A percentile compares a stretch with the other conserved stretches of the same genome.
These are phyloP conservation scores for Zostera marina DNA, from an alignment of 116 monocot genomes.

Conservation along the genomic window DNA sequence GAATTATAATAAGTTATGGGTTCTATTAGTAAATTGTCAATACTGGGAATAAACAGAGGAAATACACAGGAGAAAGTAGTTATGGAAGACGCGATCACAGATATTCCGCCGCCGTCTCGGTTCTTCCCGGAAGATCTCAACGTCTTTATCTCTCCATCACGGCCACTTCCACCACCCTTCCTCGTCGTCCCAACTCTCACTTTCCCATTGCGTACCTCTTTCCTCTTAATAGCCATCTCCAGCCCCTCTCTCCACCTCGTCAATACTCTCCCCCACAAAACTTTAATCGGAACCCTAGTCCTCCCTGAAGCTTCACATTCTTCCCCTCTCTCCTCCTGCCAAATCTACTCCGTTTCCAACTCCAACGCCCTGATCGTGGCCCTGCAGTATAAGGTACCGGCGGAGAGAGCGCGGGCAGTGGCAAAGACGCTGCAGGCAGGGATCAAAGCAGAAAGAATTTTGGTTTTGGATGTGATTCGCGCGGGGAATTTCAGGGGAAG, in stretches of 20 bases:
- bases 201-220: constrained; percentile 7
- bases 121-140: constrained; percentile 87
- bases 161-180: constrained; percentile 34
- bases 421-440: constrained; percentile 30
- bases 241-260: constrained; percentile 30
- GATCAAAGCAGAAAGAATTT: constrained; percentile 24
- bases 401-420: constrained; percentile 44
- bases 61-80: neutral
- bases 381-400: constrained; percentile 20
- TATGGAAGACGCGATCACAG: constrained; percentile 89
- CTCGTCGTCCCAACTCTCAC: constrained; percentile 21
- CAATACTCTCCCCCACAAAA: constrained; percentile 20
- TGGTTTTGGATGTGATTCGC: constrained; percentile 50
- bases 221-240: constrained; percentile 51
- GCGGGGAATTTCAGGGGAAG: constrained; percentile 33
- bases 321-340: constrained; percentile 18
- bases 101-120: constrained; percentile 63
- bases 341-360: constrained; percentile 26
- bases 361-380: constrained; percentile 22
- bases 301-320: constrained; percentile 43
- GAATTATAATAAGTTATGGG: too few relatives aligned
- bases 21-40: too few relatives aligned
- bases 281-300: constrained; percentile 47
- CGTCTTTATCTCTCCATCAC: constrained; percentile 40
- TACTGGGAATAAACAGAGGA: too few relatives aligned